Percentiles rank a stretch among this genome's conserved stretches.
These are phyloP conservation scores for Fraxinus nigra DNA, from an alignment of 305 asterid species.

Conservation along the genomic window DNA sequence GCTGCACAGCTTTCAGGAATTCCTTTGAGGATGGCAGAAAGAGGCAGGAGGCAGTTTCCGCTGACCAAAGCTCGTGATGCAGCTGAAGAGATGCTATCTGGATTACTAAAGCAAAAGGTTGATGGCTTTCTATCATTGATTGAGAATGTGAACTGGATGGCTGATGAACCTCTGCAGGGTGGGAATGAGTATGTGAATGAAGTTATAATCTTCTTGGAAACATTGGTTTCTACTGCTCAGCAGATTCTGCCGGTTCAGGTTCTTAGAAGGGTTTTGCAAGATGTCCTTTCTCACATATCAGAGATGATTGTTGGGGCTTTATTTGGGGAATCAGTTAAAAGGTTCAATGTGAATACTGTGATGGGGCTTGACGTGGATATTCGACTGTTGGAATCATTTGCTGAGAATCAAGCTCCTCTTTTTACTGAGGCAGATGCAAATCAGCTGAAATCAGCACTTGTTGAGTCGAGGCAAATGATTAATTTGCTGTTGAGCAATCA, in stretches of 20 bases:
- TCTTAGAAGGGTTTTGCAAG: slow-evolving; percentile 76
- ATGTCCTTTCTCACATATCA: slow-evolving; percentile 85
- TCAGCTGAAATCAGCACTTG: slow-evolving; percentile 66
- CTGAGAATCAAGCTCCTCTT: slow-evolving; percentile 75
- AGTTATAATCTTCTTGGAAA: slow-evolving; percentile 83
- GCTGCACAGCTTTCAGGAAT: slow-evolving; percentile 98
- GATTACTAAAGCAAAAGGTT: slow-evolving; percentile 86
- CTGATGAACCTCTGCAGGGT: slow-evolving; percentile 71
- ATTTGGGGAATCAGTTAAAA: slow-evolving; percentile 76
- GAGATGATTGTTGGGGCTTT: slow-evolving; percentile 75
- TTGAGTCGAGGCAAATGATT: slow-evolving; percentile 86
- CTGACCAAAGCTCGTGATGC: slow-evolving; percentile 80
- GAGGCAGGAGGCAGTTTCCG: slow-evolving; percentile 80
- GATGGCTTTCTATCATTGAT: slow-evolving; percentile 87
- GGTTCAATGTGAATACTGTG: slow-evolving; percentile 63
- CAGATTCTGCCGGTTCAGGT: slow-evolving; percentile 86
- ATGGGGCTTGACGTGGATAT: slow-evolving; percentile 84
- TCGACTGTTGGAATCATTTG: slow-evolving; percentile 80
- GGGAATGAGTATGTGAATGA: slow-evolving; percentile 91
- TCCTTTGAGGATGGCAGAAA: slow-evolving; percentile 85
- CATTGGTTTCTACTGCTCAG: slow-evolving; percentile 85
- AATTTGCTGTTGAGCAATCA: slow-evolving; percentile 87
- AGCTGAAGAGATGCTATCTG: slow-evolving; percentile 79
- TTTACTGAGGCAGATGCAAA: slow-evolving; percentile 65
- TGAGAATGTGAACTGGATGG: slow-evolving; percentile 92